phyloP scores from a whole-genome alignment of 371 early-diverging fungal genomes.

The Apophysomyces elegans region DNA sequence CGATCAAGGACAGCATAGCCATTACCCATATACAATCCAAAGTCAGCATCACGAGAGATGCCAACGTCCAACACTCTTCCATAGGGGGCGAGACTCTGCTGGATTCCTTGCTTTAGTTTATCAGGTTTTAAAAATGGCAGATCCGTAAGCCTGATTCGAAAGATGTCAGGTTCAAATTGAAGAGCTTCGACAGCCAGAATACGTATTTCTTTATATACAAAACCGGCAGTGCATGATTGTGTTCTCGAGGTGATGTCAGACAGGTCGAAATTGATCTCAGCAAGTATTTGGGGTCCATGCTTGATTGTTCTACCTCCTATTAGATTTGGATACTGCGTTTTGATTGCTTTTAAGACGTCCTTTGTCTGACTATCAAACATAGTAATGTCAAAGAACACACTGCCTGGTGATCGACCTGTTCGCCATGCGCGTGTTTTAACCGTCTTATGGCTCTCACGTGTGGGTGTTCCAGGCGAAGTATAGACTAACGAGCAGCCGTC shows the following conservation, averaged over 20 bases:
- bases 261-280: background rate
- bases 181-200: background rate
- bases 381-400: background rate
- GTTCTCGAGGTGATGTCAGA: background rate
- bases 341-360: background rate
- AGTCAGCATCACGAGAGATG: background rate
- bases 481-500: background rate
- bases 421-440: background rate
- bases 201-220: background rate
- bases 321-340: background rate
- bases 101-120: background rate
- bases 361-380: background rate
- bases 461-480: background rate
- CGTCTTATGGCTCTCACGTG: background rate
- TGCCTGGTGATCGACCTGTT: background rate
- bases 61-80: background rate
- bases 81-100: background rate
- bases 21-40: background rate
- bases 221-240: background rate
- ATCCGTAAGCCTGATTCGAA: background rate
- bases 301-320: background rate
- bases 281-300: background rate
- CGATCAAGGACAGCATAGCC: constrained; percentile 7
- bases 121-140: background rate
- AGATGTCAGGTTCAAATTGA: background rate